Conservation (phyloP, 2,329 filamentous ascomycete genomes). For the Nothopassalora personata region DNA sequence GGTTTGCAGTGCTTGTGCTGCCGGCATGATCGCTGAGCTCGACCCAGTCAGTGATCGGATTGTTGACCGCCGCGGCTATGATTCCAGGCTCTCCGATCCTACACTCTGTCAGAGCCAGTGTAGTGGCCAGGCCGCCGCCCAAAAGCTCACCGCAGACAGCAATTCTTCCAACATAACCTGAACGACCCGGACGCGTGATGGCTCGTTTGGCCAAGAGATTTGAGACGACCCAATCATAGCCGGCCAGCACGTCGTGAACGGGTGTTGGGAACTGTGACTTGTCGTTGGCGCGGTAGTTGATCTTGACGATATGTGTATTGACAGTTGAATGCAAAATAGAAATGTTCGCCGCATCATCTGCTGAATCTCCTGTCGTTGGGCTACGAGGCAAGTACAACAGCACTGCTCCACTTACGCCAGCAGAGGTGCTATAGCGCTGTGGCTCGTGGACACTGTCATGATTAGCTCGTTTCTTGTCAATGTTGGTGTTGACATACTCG, state of each 20-base stretch:
- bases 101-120: constrained; percentile 49
- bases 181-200: constrained; percentile 24
- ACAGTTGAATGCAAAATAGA: constrained; percentile 34
- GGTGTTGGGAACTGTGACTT: constrained; percentile 40
- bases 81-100: constrained; percentile 37
- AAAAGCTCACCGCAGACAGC: constrained; percentile 46
- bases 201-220: constrained; percentile 32
- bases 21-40: constrained; percentile 21
- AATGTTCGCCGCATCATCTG: constrained; percentile 30
- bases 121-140: constrained; percentile 45
- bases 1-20: background rate
- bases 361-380: constrained; percentile 29
- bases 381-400: constrained; percentile 42
- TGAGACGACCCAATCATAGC: constrained; percentile 44
- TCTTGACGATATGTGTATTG: constrained; percentile 38
- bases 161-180: constrained; percentile 31
- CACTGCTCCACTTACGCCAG: constrained; percentile 9
- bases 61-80: constrained; percentile 43
- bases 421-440: constrained; percentile 25
- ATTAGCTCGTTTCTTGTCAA: background rate
- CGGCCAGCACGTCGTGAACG: constrained; percentile 44
- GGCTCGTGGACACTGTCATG: constrained; percentile 17
- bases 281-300: constrained; percentile 42
- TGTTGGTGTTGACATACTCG: constrained; percentile 31
- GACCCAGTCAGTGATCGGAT: constrained; percentile 47